Base-by-base conservation (phyloP, 2,329 filamentous ascomycete genomes). In the Nemania serpens region DNA sequence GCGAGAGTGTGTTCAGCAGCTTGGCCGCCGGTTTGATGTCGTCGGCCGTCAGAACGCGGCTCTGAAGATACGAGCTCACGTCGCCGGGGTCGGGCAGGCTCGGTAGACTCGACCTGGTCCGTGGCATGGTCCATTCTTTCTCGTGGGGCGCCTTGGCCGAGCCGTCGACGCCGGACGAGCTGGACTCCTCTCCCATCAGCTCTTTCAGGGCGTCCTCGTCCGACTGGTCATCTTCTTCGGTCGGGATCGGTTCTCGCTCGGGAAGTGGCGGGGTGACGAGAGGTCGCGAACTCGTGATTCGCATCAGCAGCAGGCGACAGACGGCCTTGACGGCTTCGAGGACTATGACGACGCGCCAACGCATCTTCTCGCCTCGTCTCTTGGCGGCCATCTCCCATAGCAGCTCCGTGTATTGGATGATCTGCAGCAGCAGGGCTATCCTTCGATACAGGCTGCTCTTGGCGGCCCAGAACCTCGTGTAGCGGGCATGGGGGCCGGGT, bases 331-430 rank as follows among this genome's bases (percentile, higher is more conserved):
- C 80, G 0, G 86, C 83, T 77, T 99, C 95, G 20, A 99, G 81
- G 3, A 96, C 73, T 11, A 98, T 88, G 5, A 98, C 87, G 0
- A 96, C 87, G 53, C 91, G 88, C 95, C 95, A 99, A 33, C 93
- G 86, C 25, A 89, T 78, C 75, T 96, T 85, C 46, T 90, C 93
- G 17, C 91, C 91, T 64, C 88, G 88, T 50, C 94, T 85, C 77
- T 96, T 96, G 29, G 93, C 93, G 29, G 90, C 86, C 95, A 99
- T 99, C 75, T 99, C 95, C 84, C 94, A 95, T n/a, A 99, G 79
- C 33, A 99, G 81, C 77, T 99, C 92, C 0, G 93, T 97, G 73
- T 98, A 98, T 68, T 95, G 91, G 25, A 97, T 90, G 78, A 96
- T 90, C 74, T 96, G 92, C 50, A 99, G 80, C 4, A 93, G 80